A percentile compares a stretch with the other conserved stretches of the same genome.
These are phyloP conservation scores for Theileria sp. DNA, from an alignment of 169 alveolate species.

Conservation along the genomic window DNA sequence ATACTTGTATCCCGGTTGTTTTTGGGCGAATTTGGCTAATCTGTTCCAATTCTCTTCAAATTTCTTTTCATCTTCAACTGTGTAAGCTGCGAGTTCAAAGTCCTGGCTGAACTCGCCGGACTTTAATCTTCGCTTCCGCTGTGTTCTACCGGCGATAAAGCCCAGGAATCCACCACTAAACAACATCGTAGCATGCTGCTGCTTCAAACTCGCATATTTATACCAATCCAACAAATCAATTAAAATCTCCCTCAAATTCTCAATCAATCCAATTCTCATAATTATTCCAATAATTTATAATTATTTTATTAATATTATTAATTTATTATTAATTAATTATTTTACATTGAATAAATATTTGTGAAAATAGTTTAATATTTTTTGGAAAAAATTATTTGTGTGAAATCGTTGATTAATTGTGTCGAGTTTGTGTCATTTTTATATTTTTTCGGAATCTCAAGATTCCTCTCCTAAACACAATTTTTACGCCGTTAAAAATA, in stretches of 20 bases:
- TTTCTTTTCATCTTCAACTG: slow-evolving; percentile 40
- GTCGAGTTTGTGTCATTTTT: background rate
- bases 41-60: slow-evolving; percentile 70
- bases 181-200: slow-evolving; percentile 71
- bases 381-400: background rate
- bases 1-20: slow-evolving; percentile 69
- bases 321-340: background rate
- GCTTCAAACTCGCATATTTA: slow-evolving; percentile 67
- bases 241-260: slow-evolving; percentile 26
- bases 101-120: slow-evolving; percentile 75
- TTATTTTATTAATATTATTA: background rate
- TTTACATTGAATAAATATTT: background rate
- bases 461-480: background rate
- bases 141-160: slow-evolving; percentile 59
- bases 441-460: slow-evolving; percentile 13
- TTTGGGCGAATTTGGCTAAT: slow-evolving; percentile 59
- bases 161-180: slow-evolving; percentile 72
- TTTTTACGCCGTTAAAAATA: background rate
- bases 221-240: slow-evolving; percentile 64
- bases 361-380: too few relatives aligned
- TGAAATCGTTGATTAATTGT: background rate
- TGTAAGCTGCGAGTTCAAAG: slow-evolving; percentile 67
- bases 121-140: slow-evolving; percentile 45
- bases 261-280: slow-evolving; percentile 27
- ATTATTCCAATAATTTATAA: too few relatives aligned